A percentile compares a stretch with the other conserved stretches of the same genome.
Evolutionary conservation across 1,284 basidiomycete genomes (phyloP).

Genomic region (Irpex sp.): DNA sequence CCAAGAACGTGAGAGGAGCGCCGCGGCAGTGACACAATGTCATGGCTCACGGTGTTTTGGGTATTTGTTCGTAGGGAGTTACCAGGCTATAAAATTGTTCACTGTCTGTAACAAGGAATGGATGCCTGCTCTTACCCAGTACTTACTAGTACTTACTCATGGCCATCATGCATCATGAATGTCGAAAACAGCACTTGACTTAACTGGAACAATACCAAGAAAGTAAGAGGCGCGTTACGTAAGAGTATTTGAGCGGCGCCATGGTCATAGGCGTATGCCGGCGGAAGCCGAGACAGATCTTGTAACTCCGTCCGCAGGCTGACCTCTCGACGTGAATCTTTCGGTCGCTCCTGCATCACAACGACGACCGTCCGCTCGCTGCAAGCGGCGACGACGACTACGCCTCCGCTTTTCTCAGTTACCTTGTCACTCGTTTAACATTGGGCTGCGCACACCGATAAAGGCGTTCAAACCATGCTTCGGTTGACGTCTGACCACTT

Average conservation of each 20-base stretch:
- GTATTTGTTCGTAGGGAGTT: no score
- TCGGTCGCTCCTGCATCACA: not conserved
- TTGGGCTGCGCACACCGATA: constrained; percentile 10
- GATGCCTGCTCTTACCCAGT: no score
- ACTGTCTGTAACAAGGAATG: no score
- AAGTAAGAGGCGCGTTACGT: not conserved
- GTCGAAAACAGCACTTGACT: no score
- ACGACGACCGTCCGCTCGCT: constrained; percentile 13
- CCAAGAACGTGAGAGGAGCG: no score
- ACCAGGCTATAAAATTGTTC: no score
- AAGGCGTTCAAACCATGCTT: constrained; percentile 30
- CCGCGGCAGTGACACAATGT: no score
- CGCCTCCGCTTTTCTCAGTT: not conserved
- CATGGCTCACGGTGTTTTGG: no score
- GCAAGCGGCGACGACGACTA: constrained; percentile 13
- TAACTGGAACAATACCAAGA: no score
- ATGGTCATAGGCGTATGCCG: not conserved
- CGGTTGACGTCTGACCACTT: constrained; percentile 38
- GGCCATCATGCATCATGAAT: no score
- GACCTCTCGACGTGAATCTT: not conserved
- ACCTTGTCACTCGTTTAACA: constrained; percentile 15
- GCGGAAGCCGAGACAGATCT: not conserved
- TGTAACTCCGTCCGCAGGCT: not conserved
- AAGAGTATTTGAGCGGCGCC: not conserved
- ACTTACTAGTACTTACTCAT: no score